Conservation (phyloP, 106 monocot species). For the Dendrobium huoshanense region DNA sequence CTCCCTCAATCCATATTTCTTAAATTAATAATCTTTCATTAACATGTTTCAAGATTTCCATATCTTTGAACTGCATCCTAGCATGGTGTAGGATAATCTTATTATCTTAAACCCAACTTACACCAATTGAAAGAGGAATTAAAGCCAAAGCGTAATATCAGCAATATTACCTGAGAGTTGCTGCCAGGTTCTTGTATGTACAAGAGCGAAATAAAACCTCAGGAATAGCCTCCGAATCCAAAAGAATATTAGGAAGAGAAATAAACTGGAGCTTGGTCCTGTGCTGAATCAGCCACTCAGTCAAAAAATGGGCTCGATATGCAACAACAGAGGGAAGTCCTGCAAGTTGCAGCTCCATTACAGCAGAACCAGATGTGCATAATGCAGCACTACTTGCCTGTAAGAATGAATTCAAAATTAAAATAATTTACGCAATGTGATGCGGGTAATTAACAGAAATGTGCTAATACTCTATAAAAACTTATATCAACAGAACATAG, state of each 20-base stretch:
- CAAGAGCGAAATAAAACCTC: conserved; percentile 73
- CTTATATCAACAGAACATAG: neutral
- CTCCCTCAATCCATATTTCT: neutral
- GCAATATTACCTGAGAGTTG: conserved; percentile 42
- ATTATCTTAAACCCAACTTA: neutral
- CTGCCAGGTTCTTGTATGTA: conserved; percentile 51
- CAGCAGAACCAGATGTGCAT: conserved; percentile 87
- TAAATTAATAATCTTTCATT: neutral
- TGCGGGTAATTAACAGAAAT: neutral
- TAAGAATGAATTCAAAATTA: neutral
- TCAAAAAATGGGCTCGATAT: conserved; percentile 85
- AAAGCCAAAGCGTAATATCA: neutral
- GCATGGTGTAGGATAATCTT: neutral
- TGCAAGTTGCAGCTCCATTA: conserved; percentile 80
- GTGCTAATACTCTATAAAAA: neutral
- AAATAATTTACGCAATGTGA: neutral
- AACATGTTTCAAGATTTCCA: neutral
- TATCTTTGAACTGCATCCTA: neutral
- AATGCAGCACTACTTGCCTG: conserved; percentile 90
- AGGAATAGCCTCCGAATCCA: conserved; percentile 62
- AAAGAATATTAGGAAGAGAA: conserved; percentile 86
- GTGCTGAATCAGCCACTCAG: conserved; percentile 62
- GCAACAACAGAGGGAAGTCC: conserved; percentile 76
- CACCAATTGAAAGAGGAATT: neutral
- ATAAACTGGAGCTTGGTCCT: conserved; percentile 72